Base-by-base conservation (phyloP, 2,329 filamentous ascomycete genomes). In the Chalaropsis ovoidea region DNA sequence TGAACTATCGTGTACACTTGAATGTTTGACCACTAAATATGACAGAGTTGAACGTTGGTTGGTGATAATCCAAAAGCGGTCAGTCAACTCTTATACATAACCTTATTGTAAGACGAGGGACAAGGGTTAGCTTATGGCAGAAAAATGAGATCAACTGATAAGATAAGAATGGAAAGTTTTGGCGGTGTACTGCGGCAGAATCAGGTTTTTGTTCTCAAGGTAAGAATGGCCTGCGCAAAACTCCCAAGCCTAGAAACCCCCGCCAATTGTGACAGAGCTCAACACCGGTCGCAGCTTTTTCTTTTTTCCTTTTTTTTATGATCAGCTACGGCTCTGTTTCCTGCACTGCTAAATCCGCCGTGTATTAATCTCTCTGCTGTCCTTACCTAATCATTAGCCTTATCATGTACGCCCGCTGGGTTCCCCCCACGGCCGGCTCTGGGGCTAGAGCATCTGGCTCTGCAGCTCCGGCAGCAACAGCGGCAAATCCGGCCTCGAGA, bases 321-420 rank as follows among this genome's bases (percentile, higher is more conserved):
- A 5, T 43, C 13, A 10, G 11, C 6, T 15, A 31, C 17, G n/a
- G 19, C 15, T 56, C 19, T n/a, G 5, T 4, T 43, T 15, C 27
- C 31, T 6, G 35, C 35, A 7, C 8, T 39, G 8, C 35, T 7
- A n/a, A n/a, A 10, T 39, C 4, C 35, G 35, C 35, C 8, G 35
- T 39, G 15, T n/a, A 45, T n/a, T 45, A 45, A 5, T 35, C 17
- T 10, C 19, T 31, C 19, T 43, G 10, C n/a, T 61, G 2, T 15
- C 10, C 4, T 17, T 11, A 27, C 22, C 11, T 31, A 43, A 47
- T n/a, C 22, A 24, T 19, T 22, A n/a, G 13, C 17, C 60, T 5
- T 43, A 62, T n/a, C 62, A 67, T 67, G 66, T 67, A 65, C 41
- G 63, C 66, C 11, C 66, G 66, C 27, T 67, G 63, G 63, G 63